Evolutionary conservation across 2,329 filamentous ascomycete genomes (phyloP).

Genomic region (Talaromyces verruculosus): DNA sequence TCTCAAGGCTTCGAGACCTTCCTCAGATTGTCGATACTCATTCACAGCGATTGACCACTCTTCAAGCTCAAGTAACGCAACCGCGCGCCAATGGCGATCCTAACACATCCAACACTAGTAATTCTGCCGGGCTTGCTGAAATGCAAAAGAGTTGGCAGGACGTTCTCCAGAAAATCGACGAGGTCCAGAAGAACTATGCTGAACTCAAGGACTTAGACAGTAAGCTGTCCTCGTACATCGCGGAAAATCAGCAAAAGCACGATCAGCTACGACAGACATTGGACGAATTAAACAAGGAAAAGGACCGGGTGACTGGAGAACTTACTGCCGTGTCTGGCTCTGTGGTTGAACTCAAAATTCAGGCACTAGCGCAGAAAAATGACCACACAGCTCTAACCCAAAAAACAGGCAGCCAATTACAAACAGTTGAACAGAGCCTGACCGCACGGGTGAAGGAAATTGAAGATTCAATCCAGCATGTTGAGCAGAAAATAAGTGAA

Average conservation of each 20-base stretch:
- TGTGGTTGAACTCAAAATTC: not conserved
- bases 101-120: not conserved
- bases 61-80: constrained; percentile 4
- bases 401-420: not conserved
- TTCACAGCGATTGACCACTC: not conserved
- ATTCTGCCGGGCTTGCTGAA: not conserved
- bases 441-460: constrained; percentile 1
- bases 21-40: constrained; percentile 14
- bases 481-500: constrained; percentile 6
- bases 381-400: not conserved
- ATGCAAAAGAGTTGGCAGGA: not conserved
- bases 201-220: not conserved
- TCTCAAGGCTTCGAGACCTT: constrained; percentile 9
- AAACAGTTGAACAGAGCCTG: not conserved
- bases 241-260: constrained; percentile 4
- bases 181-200: not conserved
- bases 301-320: constrained; percentile 19
- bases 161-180: not conserved
- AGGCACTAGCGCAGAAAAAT: constrained; percentile 7
- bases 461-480: constrained; percentile 1
- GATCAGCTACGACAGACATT: constrained; percentile 14
- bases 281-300: constrained; percentile 23
- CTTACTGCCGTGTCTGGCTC: not conserved
- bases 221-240: constrained; percentile 15
- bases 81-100: not conserved